Conservation (phyloP, 1,139 yeast species). For the Saccharomycopsis hybrid region DNA sequence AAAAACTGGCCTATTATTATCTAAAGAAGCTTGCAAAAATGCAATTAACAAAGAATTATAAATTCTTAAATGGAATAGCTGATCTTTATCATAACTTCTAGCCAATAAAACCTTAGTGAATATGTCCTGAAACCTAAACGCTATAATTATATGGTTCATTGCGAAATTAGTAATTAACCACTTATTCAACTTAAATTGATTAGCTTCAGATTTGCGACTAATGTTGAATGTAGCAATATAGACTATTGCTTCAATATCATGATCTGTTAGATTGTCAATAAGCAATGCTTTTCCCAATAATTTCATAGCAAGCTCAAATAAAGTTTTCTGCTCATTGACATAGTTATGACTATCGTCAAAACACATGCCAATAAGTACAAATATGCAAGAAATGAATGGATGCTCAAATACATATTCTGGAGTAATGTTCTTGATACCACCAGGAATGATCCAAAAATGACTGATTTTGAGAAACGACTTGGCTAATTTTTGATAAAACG, state of each 20-base stretch:
- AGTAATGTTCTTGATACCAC: slow-evolving; percentile 40
- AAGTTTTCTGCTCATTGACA: slow-evolving; percentile 36
- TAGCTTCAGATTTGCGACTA: slow-evolving; percentile 40
- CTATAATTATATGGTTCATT: slow-evolving; percentile 38
- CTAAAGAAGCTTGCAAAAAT: slow-evolving; percentile 42
- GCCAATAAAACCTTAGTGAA: slow-evolving; percentile 30
- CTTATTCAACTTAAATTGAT: slow-evolving; percentile 41
- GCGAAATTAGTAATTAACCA: slow-evolving; percentile 45
- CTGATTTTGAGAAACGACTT: slow-evolving; percentile 40
- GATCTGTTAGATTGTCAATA: slow-evolving; percentile 44
- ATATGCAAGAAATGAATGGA: slow-evolving; percentile 45
- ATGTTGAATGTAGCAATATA: slow-evolving; percentile 46
- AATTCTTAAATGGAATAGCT: slow-evolving; percentile 44
- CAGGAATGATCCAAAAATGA: slow-evolving; percentile 51
- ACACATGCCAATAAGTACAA: slow-evolving; percentile 44
- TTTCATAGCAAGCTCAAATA: slow-evolving; percentile 39
- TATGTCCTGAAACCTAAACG: slow-evolving; percentile 37
- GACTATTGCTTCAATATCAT: slow-evolving; percentile 48
- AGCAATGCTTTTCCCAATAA: slow-evolving; percentile 41
- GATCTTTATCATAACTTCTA: slow-evolving; percentile 31
- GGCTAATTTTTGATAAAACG: slow-evolving; percentile 35
- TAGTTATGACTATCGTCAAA: slow-evolving; percentile 43
- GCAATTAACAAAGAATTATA: slow-evolving; percentile 43
- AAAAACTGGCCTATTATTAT: slow-evolving; percentile 38
- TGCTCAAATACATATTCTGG: slow-evolving; percentile 38